Conservation (phyloP, 192 early-diverging fungal species). For the Podila epigama region DNA sequence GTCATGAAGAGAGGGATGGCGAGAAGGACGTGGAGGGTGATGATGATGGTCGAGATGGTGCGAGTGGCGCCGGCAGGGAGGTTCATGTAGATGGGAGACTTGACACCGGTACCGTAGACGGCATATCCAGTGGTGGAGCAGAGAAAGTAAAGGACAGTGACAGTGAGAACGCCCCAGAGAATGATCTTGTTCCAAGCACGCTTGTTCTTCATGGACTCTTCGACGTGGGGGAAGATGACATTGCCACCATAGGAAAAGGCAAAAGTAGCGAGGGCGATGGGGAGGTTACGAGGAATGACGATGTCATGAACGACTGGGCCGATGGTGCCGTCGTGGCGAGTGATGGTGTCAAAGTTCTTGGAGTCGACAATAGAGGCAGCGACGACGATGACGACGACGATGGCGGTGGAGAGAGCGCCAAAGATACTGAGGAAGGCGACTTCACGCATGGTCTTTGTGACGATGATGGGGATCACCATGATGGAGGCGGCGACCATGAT, state of each 20-base stretch:
- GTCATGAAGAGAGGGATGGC: conserved; percentile 73
- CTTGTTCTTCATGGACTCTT: conserved; percentile 71
- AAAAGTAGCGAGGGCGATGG: conserved; percentile 69
- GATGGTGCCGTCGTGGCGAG: neutral
- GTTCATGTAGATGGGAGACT: conserved; percentile 69
- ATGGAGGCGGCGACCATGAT: conserved; percentile 62
- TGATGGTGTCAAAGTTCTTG: conserved; percentile 45
- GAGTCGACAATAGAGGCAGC: conserved; percentile 56
- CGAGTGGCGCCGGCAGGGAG: conserved; percentile 61
- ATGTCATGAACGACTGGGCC: conserved; percentile 39
- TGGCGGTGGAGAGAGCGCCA: conserved; percentile 66
- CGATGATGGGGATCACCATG: conserved; percentile 68
- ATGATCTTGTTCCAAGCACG: conserved; percentile 66
- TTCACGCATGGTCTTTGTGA: conserved; percentile 75
- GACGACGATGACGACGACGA: conserved; percentile 70
- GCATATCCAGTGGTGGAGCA: conserved; percentile 69
- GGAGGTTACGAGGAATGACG: conserved; percentile 62
- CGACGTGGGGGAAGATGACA: conserved; percentile 77
- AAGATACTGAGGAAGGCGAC: conserved; percentile 66
- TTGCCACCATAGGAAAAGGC: conserved; percentile 77
- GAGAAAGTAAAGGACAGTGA: conserved; percentile 67
- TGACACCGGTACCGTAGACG: conserved; percentile 64
- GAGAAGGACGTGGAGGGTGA: conserved; percentile 72
- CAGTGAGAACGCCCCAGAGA: conserved; percentile 54
- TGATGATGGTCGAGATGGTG: conserved; percentile 65